Evolutionary conservation across 495 filamentous ascomycete species (phyloP).

Genomic region (Tricharina praecox): DNA sequence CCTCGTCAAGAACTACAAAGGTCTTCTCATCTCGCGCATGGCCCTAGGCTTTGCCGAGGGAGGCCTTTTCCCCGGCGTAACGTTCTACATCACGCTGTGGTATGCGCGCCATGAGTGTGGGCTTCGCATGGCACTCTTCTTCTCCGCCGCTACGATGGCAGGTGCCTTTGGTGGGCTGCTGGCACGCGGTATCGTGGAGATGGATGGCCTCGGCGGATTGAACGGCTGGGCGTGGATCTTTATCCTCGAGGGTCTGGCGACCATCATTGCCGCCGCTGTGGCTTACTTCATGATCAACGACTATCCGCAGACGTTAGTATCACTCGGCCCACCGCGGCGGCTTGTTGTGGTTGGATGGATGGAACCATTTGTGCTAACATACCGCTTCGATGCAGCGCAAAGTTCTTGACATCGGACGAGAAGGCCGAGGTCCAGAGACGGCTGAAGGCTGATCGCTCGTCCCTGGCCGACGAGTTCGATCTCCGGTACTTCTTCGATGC

Average conservation of each 20-base stretch:
- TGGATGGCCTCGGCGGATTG: slow-evolving; percentile 36
- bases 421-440: slow-evolving; percentile 34
- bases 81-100: slow-evolving; percentile 66
- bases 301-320: slow-evolving; percentile 37
- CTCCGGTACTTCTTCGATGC: slow-evolving; percentile 51
- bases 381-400: slow-evolving; percentile 34
- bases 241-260: slow-evolving; percentile 45
- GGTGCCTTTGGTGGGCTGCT: slow-evolving; percentile 50
- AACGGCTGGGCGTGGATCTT: slow-evolving; percentile 55
- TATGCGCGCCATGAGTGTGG: slow-evolving; percentile 46
- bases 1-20: slow-evolving; percentile 35
- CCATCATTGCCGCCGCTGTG: slow-evolving; percentile 30
- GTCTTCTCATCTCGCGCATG: slow-evolving; percentile 41
- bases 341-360: no score
- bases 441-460: slow-evolving; percentile 39
- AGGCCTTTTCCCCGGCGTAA: slow-evolving; percentile 49
- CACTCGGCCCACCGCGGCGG: no score
- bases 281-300: slow-evolving; percentile 42
- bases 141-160: slow-evolving; percentile 37
- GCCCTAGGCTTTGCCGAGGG: slow-evolving; percentile 47
- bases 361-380: no score
- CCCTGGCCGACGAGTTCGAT: slow-evolving; percentile 52
- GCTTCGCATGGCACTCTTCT: slow-evolving; percentile 50
- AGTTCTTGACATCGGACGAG: slow-evolving; percentile 37
- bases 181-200: slow-evolving; percentile 45